Conservation (phyloP, 805 yeast genomes). For the Cyberlindnera euphorbiae region DNA sequence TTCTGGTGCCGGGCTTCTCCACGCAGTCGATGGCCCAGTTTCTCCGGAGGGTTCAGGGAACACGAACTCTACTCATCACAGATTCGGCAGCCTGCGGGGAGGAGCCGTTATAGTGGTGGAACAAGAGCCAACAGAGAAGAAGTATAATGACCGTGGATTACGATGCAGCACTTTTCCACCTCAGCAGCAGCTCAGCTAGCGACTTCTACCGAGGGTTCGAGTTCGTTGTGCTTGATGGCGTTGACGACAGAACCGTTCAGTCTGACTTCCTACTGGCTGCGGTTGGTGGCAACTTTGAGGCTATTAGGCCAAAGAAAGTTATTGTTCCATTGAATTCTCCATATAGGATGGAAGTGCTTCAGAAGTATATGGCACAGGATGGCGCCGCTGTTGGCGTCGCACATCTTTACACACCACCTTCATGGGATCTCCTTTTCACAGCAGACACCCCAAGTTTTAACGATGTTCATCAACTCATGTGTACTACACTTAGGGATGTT, state of each 20-base stretch:
- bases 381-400: background rate
- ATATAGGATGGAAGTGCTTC: background rate
- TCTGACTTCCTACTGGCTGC: conserved; percentile 11
- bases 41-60: too few species aligned
- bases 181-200: too few species aligned
- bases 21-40: background rate
- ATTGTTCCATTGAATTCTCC: conserved; percentile 7
- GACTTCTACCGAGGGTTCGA: conserved; percentile 4
- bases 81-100: too few species aligned
- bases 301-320: background rate
- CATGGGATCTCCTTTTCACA: too few species aligned
- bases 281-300: background rate
- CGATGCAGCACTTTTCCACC: too few species aligned
- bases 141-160: too few species aligned
- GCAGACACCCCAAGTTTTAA: too few species aligned
- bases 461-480: too few species aligned
- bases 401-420: conserved; percentile 1
- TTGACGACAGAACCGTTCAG: conserved; percentile 9
- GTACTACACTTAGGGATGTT: conserved; percentile 2
- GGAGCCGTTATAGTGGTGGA: too few species aligned
- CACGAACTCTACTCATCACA: too few species aligned
- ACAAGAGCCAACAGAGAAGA: too few species aligned
- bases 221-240: conserved; percentile 9
- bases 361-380: conserved; percentile 1
- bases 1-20: conserved; percentile 2